A percentile compares a stretch with the other conserved stretches of the same genome.
Conservation (phyloP, 805 yeast genomes). For the Kuraishia cidri region DNA sequence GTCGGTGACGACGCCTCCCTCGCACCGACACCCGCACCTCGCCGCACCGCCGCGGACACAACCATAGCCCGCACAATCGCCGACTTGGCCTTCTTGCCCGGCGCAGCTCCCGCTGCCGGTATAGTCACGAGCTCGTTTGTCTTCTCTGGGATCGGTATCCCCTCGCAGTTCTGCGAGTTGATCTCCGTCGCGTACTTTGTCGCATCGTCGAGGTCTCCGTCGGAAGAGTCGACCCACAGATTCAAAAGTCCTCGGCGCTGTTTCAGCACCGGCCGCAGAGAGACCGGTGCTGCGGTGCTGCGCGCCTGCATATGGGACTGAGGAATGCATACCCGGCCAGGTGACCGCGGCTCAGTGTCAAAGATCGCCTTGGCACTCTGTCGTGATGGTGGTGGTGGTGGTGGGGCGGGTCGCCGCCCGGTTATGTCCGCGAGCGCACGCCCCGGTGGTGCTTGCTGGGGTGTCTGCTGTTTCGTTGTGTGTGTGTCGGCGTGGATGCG, state of each 20-base stretch:
- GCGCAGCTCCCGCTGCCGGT: slow-evolving; percentile 29
- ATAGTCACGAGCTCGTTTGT: slow-evolving; percentile 51
- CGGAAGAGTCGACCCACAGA: slow-evolving; percentile 51
- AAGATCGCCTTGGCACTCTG: background rate
- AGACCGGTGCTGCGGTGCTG: no score
- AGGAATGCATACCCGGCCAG: slow-evolving; percentile 36
- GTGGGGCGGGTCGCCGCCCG: no score
- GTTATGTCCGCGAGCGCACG: no score
- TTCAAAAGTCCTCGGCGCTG: slow-evolving; percentile 24
- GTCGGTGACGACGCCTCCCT: no score
- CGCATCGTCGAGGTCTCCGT: slow-evolving; percentile 53
- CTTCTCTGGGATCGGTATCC: slow-evolving; percentile 52
- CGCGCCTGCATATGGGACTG: slow-evolving; percentile 12
- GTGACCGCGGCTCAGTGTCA: slow-evolving; percentile 14
- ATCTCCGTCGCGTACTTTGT: slow-evolving; percentile 64
- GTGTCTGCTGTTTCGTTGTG: slow-evolving; percentile 1
- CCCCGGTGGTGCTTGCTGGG: no score
- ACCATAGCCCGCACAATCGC: slow-evolving; percentile 24
- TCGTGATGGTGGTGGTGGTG: no score
- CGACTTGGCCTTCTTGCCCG: slow-evolving; percentile 19
- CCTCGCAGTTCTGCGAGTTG: slow-evolving; percentile 52
- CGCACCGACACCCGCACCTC: no score
- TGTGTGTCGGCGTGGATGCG: background rate
- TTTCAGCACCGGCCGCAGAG: slow-evolving; percentile 25
- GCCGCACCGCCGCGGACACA: no score